A percentile compares a stretch with the other conserved stretches of the same genome.
These are phyloP conservation scores for Setomelanomma holmii DNA, from an alignment of 2,329 filamentous ascomycete genomes.

Conservation along the genomic window DNA sequence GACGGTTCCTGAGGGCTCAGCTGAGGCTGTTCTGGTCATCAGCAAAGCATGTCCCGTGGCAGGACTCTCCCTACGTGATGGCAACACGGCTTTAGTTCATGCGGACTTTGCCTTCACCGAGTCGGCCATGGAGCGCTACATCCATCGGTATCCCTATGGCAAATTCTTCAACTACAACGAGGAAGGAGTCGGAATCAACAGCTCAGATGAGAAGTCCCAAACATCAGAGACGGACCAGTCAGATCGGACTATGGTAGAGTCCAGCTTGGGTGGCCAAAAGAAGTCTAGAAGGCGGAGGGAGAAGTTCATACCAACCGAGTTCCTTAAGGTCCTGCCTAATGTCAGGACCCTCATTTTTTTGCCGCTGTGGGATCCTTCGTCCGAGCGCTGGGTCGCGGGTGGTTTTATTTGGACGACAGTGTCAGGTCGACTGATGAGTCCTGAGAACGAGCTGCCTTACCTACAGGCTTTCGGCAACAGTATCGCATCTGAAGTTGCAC, in stretches of 20 bases:
- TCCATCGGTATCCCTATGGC: constrained; percentile 40
- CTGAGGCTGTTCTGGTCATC: constrained; percentile 11
- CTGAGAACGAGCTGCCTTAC: constrained; percentile 42
- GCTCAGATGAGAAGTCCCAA: constrained; percentile 41
- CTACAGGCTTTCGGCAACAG: constrained; percentile 45
- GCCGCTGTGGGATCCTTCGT: constrained; percentile 46
- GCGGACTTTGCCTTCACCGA: constrained; percentile 43
- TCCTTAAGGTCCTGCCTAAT: constrained; percentile 40
- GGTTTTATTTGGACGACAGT: constrained; percentile 44
- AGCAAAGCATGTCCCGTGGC: constrained; percentile 35
- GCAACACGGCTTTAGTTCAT: constrained; percentile 24
- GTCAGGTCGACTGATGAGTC: constrained; percentile 38
- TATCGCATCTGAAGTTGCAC: constrained; percentile 42
- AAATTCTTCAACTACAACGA: constrained; percentile 47
- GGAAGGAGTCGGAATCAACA: constrained; percentile 39
- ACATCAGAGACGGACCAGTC: constrained; percentile 39
- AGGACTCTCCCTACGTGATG: constrained; percentile 30
- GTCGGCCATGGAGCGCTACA: constrained; percentile 43
- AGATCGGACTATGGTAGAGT: constrained; percentile 20
- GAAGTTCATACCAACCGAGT: constrained; percentile 41
- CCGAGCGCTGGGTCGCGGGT: constrained; percentile 42
- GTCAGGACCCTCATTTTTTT: constrained; percentile 47
- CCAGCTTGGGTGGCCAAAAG: constrained; percentile 4
- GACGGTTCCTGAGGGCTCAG: constrained; percentile 1
- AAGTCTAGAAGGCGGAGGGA: constrained; percentile 33